phyloP scores from a whole-genome alignment of 345 rosid genomes.

The Acer campestre region DNA sequence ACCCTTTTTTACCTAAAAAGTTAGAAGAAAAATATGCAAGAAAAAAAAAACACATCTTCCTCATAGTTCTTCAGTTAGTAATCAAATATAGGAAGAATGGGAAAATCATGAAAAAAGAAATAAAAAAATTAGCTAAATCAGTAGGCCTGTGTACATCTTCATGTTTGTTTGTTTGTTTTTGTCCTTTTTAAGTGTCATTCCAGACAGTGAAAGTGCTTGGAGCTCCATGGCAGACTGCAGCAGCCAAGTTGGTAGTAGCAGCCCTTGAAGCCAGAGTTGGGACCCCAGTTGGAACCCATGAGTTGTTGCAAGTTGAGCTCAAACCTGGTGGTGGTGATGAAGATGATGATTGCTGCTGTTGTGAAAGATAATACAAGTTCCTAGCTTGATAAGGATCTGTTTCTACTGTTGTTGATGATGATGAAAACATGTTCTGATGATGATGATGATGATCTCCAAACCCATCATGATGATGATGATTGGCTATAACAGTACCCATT shows the following conservation, averaged over 20 bases:
- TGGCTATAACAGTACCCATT: conserved; percentile 33
- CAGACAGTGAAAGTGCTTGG: conserved; percentile 56
- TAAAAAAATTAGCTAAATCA: conserved; percentile 22
- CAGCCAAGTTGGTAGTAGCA: conserved; percentile 29
- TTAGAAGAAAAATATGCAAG: conserved; percentile 17
- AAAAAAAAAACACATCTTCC: conserved; percentile 10
- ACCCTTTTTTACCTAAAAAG: conserved; percentile 25
- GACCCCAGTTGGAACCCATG: conserved; percentile 49
- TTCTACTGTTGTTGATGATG: conserved; percentile 36
- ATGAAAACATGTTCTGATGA: conserved; percentile 28
- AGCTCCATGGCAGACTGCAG: conserved; percentile 43
- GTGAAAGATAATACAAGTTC: conserved; percentile 46
- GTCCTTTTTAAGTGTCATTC: conserved; percentile 44
- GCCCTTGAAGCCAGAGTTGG: conserved; percentile 44
- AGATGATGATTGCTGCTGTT: conserved; percentile 19
- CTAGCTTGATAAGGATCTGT: conserved; percentile 44
- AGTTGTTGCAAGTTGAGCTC: neutral
- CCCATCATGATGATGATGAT: conserved; percentile 24
- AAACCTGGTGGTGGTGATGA: conserved; percentile 22
- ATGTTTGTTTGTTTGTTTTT: neutral
- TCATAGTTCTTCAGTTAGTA: conserved; percentile 10
- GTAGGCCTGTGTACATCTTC: conserved; percentile 11
- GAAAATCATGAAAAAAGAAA: neutral
- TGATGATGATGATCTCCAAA: conserved; percentile 29
- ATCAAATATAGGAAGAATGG: conserved; percentile 16